Base-by-base conservation (phyloP, 1,284 basidiomycete genomes). In the Pyrrhoderma lamaoense region DNA sequence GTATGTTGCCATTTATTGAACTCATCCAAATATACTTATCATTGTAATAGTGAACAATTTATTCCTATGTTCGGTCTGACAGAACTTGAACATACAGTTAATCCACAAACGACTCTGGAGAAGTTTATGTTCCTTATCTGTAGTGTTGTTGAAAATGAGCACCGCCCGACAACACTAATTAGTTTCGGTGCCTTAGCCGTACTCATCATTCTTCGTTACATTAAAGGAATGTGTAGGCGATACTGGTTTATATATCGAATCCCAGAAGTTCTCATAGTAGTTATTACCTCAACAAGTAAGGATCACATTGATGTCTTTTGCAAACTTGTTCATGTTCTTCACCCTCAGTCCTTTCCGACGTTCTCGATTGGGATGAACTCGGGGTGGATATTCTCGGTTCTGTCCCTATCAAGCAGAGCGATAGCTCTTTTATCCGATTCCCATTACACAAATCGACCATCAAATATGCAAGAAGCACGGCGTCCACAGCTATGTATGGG, bases 361-460 rank as follows among this genome's bases (percentile, higher is more conserved):
- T 81, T 56, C 78, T 91, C 53, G 64, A 71, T 37, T 96, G 92
- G 90, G 84, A 91, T 56, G 56, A 77, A 52, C 67, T 79, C 1
- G 93, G 91, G 1, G 81, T 97, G 2, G 82, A 79, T 37, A 86
- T 95, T 52, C 74, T 97, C 2, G 93, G 93, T 22, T 67, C 77
- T 11, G 82, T 93, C 23, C 74, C 82, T 13, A 73, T 87, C 53
- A 76, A 74, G 18, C 77, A 76, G 0, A 78, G 76, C 11, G 65
- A 70, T 7, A 75, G 80, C 40, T 77, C 86, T 61, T 64, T 88
- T 59, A 2, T 66, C 66, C 70, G 79, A 45, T 79, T 87, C 60
- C 90, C 91, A 8, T 60, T 94, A 1, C 70, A 70, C 18, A 68
- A 74, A 16, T 64, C 72, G 18, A 83, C 80, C 18, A 62, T 85